phyloP scores from a whole-genome alignment of 345 rosid genomes.

The Anastatica hierochuntica region DNA sequence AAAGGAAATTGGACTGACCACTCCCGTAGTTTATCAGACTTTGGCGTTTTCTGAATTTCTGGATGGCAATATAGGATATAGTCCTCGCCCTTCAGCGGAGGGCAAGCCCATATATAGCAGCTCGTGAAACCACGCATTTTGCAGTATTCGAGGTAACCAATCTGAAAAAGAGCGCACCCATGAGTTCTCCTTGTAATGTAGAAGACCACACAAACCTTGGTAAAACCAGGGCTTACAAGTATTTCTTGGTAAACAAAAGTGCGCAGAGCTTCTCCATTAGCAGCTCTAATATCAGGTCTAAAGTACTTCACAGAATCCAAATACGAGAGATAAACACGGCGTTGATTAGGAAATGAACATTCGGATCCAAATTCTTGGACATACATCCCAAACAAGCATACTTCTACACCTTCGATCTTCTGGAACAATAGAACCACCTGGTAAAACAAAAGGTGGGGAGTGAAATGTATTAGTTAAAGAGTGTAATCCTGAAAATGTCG shows the following conservation, averaged over 20 bases:
- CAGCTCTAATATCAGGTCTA: slow-evolving; percentile 89
- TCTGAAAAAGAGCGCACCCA: slow-evolving; percentile 37
- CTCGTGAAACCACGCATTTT: slow-evolving; percentile 97
- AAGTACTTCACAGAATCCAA: slow-evolving; percentile 98
- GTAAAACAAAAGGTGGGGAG: slow-evolving; percentile 24
- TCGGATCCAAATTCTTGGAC: slow-evolving; percentile 99
- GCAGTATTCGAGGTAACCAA: slow-evolving; percentile 97
- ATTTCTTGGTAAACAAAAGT: slow-evolving; percentile 98
- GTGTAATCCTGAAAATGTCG: neutral
- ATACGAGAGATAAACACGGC: slow-evolving; percentile 95
- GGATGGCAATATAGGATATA: slow-evolving; percentile 97
- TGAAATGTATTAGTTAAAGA: slow-evolving; percentile 5
- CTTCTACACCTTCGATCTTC: slow-evolving; percentile 99
- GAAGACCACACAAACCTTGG: neutral
- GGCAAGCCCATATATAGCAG: slow-evolving; percentile 99
- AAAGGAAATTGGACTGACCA: slow-evolving; percentile 49
- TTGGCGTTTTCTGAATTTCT: slow-evolving; percentile 99
- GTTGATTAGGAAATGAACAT: slow-evolving; percentile 85
- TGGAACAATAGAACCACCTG: slow-evolving; percentile 93
- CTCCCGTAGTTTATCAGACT: slow-evolving; percentile 94
- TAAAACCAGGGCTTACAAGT: slow-evolving; percentile 39
- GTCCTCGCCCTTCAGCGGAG: slow-evolving; percentile 98
- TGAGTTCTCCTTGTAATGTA: neutral
- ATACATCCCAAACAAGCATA: slow-evolving; percentile 97
- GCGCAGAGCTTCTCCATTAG: slow-evolving; percentile 92